A percentile compares a stretch with the other conserved stretches of the same genome.
phyloP scores from a whole-genome alignment of 2,329 filamentous ascomycete genomes.

The Fusarium longipes region DNA sequence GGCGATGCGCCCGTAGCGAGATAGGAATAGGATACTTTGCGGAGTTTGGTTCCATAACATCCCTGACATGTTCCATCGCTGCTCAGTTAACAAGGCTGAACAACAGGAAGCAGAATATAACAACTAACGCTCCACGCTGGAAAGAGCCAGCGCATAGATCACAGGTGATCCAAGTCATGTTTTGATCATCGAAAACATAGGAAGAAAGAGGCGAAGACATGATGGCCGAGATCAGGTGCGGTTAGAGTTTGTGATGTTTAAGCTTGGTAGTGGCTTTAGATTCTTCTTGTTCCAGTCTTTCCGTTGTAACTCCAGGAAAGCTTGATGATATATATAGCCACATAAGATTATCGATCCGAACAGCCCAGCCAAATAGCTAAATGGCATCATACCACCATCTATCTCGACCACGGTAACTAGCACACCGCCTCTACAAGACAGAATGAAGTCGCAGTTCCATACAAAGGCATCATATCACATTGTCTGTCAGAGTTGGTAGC shows the following conservation, averaged over 20 bases:
- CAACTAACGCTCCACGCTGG: constrained; percentile 33
- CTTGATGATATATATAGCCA: constrained; percentile 36
- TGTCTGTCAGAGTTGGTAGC: constrained; percentile 31
- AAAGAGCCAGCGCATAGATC: constrained; percentile 43
- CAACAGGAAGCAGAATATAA: background rate
- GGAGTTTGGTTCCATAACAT: constrained; percentile 44
- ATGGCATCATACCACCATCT: constrained; percentile 5
- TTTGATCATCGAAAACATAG: constrained; percentile 40
- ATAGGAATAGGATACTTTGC: constrained; percentile 39
- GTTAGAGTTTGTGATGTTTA: constrained; percentile 1
- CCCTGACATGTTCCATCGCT: constrained; percentile 30
- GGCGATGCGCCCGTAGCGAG: constrained; percentile 23
- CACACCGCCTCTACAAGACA: constrained; percentile 30
- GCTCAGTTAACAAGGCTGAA: background rate
- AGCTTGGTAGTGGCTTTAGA: background rate
- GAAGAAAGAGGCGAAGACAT: constrained; percentile 31
- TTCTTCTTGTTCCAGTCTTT: constrained; percentile 1
- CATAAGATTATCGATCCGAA: background rate
- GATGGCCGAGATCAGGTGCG: background rate
- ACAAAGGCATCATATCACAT: constrained; percentile 16
- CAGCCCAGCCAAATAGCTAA: constrained; percentile 11
- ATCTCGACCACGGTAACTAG: constrained; percentile 14
- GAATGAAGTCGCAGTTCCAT: constrained; percentile 8
- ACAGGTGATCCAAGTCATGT: constrained; percentile 45
- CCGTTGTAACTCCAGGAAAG: constrained; percentile 5